Conservation (phyloP, 2,329 filamentous ascomycete species). For the Penicillium sp. region DNA sequence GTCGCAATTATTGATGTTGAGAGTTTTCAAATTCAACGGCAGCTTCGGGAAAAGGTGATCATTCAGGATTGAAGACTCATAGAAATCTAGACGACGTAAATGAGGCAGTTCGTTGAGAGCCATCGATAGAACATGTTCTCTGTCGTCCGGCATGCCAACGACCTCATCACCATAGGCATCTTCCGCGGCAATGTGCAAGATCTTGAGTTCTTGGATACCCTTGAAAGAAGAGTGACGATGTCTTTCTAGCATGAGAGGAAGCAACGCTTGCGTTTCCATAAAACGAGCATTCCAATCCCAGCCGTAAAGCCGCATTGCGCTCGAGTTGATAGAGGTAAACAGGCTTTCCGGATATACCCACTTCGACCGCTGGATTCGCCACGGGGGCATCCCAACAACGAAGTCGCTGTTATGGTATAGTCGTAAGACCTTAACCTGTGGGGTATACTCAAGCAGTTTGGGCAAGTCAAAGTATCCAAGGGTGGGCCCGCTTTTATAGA, state of each 20-base stretch:
- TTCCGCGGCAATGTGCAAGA: constrained; percentile 42
- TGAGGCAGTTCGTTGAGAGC: constrained; percentile 64
- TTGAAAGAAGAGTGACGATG: constrained; percentile 64
- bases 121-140: constrained; percentile 45
- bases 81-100: constrained; percentile 71
- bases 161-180: constrained; percentile 39
- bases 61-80: constrained; percentile 75
- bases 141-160: constrained; percentile 43
- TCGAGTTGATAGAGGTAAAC: constrained; percentile 65
- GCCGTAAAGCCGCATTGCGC: constrained; percentile 50
- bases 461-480: constrained; percentile 61
- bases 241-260: constrained; percentile 55
- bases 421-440: constrained; percentile 71
- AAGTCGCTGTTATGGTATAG: constrained; percentile 72
- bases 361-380: constrained; percentile 44
- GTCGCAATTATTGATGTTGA: constrained; percentile 81
- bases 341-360: constrained; percentile 73
- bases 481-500: constrained; percentile 58
- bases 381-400: constrained; percentile 37
- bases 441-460: constrained; percentile 66
- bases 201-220: constrained; percentile 38
- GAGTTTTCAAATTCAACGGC: constrained; percentile 66
- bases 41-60: constrained; percentile 70
- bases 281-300: constrained; percentile 64
- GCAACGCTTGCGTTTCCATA: constrained; percentile 38